A percentile compares a stretch with the other conserved stretches of the same genome.
Evolutionary conservation across 2,329 filamentous ascomycete genomes (phyloP).

Genomic region (Xylariaceae sp.): DNA sequence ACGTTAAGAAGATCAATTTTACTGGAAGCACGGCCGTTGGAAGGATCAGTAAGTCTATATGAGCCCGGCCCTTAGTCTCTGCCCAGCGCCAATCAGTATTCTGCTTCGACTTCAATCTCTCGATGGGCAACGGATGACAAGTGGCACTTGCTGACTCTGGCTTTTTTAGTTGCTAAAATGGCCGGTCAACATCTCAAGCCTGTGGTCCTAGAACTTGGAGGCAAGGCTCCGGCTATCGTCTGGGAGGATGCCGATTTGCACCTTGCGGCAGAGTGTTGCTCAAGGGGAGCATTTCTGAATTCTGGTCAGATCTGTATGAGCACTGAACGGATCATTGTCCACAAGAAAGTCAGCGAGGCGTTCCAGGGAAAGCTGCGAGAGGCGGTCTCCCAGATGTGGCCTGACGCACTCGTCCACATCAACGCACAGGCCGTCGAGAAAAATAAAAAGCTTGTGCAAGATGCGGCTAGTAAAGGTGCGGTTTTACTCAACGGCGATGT

Average conservation of each 20-base stretch:
- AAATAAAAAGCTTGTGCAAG: slow-evolving; percentile 52
- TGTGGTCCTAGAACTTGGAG: slow-evolving; percentile 71
- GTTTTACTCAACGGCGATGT: slow-evolving; percentile 60
- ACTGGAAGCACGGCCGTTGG: slow-evolving; percentile 72
- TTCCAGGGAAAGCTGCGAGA: slow-evolving; percentile 52
- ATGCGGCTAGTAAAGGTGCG: slow-evolving; percentile 65
- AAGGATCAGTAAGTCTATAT: slow-evolving; percentile 52
- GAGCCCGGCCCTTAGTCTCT: neutral
- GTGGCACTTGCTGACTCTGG: neutral
- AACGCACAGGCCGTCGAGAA: slow-evolving; percentile 39
- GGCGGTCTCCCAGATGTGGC: slow-evolving; percentile 36
- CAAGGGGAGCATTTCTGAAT: slow-evolving; percentile 66
- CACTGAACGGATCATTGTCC: slow-evolving; percentile 71
- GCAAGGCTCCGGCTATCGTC: slow-evolving; percentile 71
- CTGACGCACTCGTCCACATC: slow-evolving; percentile 42
- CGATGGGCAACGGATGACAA: no score
- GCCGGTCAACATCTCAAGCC: slow-evolving; percentile 73
- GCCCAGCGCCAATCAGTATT: no score
- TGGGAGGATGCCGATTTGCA: slow-evolving; percentile 71
- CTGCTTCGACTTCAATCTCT: no score
- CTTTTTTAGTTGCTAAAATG: slow-evolving; percentile 55
- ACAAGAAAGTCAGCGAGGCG: slow-evolving; percentile 57
- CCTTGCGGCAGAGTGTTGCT: slow-evolving; percentile 64
- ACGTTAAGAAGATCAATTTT: slow-evolving; percentile 73
- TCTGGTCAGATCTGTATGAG: slow-evolving; percentile 74